A percentile compares a stretch with the other conserved stretches of the same genome.
Conservation (phyloP, 2,329 filamentous ascomycete genomes). For the Trichoderma guizhouense region DNA sequence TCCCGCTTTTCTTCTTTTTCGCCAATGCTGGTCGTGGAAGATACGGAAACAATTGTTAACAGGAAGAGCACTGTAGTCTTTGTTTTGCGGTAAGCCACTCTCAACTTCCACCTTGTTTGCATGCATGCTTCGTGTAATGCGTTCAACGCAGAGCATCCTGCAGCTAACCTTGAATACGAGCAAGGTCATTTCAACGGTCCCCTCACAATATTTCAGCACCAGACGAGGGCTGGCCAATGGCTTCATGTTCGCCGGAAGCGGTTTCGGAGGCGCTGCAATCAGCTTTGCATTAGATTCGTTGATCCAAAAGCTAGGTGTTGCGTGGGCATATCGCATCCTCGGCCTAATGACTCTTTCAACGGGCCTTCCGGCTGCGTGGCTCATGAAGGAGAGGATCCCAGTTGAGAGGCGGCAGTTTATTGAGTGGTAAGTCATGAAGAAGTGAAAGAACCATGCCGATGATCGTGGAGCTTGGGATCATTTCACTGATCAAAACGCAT, state of each 20-base stretch:
- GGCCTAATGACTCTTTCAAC: conserved; percentile 49
- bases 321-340: conserved; percentile 51
- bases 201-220: conserved; percentile 49
- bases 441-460: neutral
- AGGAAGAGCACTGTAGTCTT: conserved; percentile 12
- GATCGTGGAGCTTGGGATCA: too few relatives aligned
- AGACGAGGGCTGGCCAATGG: conserved; percentile 51
- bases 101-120: neutral
- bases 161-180: neutral
- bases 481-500: neutral
- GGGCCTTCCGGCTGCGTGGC: conserved; percentile 49
- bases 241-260: conserved; percentile 46
- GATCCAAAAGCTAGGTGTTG: conserved; percentile 37
- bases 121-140: neutral
- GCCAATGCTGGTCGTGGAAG: neutral
- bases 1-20: neutral
- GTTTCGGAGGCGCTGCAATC: conserved; percentile 48
- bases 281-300: conserved; percentile 43
- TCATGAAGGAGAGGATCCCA: conserved; percentile 45
- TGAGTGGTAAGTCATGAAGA: neutral
- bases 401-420: conserved; percentile 40
- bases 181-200: conserved; percentile 41
- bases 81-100: conserved; percentile 28
- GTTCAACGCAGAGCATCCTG: neutral
- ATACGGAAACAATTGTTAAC: neutral